Evolutionary conservation across 768 basidiomycete species (phyloP), one percentile per base, ranked within the genome.

Genomic region (Sporobolomyces pararoseus): DNA sequence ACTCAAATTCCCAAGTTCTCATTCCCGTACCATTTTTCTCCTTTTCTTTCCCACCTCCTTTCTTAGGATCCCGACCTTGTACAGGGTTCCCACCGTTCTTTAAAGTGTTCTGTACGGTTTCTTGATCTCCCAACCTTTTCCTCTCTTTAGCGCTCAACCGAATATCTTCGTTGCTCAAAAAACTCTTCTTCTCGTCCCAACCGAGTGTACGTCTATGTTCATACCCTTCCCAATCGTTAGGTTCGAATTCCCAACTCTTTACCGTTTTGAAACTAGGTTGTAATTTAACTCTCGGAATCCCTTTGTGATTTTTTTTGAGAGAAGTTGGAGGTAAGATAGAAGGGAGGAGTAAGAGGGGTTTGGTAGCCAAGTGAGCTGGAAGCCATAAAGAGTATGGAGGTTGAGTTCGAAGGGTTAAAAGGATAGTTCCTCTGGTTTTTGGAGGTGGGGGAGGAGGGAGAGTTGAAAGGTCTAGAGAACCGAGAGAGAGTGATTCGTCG

Each of bases 131-230:
- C 58, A 61, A 51, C 29, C 29, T 46, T 23, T 44, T 35, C 39
- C 73, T 35, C 55, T 71, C 66, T 62, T 62, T 68, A 14, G 63
- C 75, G 5, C 50, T 72, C 19, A 71, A 27, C 13, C 31, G 13
- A 85, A 88, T 76, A 85, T 86, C 44, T 86, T 89, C 17, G 85
- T 89, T 81, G 79, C 87, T 32, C 84, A 85, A 47, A 81, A 84
- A 34, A 85, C 87, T 77, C 84, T 84, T 0, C 79, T 89, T 78
- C 85, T 83, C 81, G 85, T 90, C 80, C 70, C 77, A 81, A 7
- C 94, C 94, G 76, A 92, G 89, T 4, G 95, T 96, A 87, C 95
- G 89, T n/a, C 90, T 82, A 78, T 98, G 95, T 75, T 88, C 88
- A 75, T 97, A 98, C 1, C 90, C 91, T 55, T 84, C 85, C 86